Conservation (phyloP, 2,329 filamentous ascomycete species). For the Sclerotinia spermophila region DNA sequence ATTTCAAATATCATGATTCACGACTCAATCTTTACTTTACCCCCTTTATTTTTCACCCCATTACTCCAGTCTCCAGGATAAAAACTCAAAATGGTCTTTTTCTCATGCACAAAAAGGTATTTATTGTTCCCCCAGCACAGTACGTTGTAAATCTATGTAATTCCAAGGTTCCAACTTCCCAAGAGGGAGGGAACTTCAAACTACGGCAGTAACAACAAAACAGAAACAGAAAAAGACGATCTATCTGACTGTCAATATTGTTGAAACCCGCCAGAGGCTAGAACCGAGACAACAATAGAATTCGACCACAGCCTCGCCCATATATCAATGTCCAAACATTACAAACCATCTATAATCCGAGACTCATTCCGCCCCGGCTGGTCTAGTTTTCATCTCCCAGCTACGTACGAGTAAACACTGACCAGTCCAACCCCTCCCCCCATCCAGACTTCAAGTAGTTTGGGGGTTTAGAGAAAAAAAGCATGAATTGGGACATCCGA, state of each 20-base stretch:
- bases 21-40: slow-evolving; percentile 6
- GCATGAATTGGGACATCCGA: background rate
- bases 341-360: slow-evolving; percentile 1
- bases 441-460: background rate
- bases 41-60: slow-evolving; percentile 1
- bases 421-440: background rate
- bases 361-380: slow-evolving; percentile 1
- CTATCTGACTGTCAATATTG: slow-evolving; percentile 2
- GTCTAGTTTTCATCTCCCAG: background rate
- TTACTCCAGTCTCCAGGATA: background rate
- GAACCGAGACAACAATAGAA: slow-evolving; percentile 6
- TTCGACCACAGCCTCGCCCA: slow-evolving; percentile 18
- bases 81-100: background rate
- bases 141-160: background rate
- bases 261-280: slow-evolving; percentile 7
- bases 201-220: background rate
- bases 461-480: background rate
- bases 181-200: background rate
- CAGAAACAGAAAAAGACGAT: background rate
- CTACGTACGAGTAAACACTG: background rate
- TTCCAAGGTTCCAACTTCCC: background rate
- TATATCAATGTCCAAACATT: slow-evolving; percentile 16
- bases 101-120: background rate
- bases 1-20: background rate
- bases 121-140: background rate